Base-by-base conservation (phyloP, 805 yeast genomes). In the Pichia thaimueangensis region DNA sequence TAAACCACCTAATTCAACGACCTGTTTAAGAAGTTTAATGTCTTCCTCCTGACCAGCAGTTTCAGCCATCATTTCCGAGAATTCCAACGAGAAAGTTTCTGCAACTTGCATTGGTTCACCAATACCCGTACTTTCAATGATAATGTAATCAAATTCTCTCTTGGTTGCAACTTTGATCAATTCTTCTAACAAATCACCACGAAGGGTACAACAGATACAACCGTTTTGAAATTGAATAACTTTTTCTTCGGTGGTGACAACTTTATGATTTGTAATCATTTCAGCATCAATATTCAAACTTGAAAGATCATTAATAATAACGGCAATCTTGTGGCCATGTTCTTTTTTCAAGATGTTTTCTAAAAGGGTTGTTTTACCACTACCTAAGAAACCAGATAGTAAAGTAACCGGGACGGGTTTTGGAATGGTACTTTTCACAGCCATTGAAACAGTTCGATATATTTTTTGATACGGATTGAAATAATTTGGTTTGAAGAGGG, bases 51-150 rank as follows among this genome's bases (percentile, higher is more conserved):
- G 43, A 15, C 30, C 42, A 32, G 30, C 29, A 13, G 52, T 48
- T 28, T 29, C 32, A 5, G 67, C 47, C 40, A 68, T 47, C 29
- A 61, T 50, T 16, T 63, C 57, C 5, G 70, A 55, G 46, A 69
- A 70, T 45, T 70, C 72, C 11, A 58, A 55, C 5, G 72, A 64
- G 45, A 70, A 70, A 5, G 74, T 70, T 48, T 70, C 74, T 0
- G 75, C 75, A n/a, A 70, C 73, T 49, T 70, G 73, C 72, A 69
- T 68, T 23, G 75, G 74, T 49, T 70, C 75, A 17, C 70, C 63
- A 20, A 70, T 67, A 23, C 75, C 75, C 4, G 74, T 68, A 6
- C 69, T 62, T 50, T 70, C 75, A 30, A 70, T 70, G 7, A 70
- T 56, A 35, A 70, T 65, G 47, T 70, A 70, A 33, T 70, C 64